Evolutionary conservation across 1,284 basidiomycete species (phyloP).

Genomic region (Taiwanofungus camphoratus): DNA sequence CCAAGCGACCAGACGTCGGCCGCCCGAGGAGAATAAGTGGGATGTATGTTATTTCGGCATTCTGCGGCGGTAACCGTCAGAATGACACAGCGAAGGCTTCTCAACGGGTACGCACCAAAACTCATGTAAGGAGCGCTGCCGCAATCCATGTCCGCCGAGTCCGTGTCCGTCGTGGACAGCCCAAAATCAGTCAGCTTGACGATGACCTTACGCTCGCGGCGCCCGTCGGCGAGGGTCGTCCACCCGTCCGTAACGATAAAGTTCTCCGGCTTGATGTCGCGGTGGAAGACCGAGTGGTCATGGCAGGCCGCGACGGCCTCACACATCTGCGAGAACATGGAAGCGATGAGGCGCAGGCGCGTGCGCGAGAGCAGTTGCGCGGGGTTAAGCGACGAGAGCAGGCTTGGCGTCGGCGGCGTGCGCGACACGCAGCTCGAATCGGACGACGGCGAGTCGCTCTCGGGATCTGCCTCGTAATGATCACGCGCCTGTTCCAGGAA

Average conservation of each 20-base stretch:
- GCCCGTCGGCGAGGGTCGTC: constrained; percentile 43
- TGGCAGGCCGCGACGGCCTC: constrained; percentile 97
- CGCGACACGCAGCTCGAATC: constrained; percentile 35
- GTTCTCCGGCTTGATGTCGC: constrained; percentile 98
- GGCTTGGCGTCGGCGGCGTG: constrained; percentile 90
- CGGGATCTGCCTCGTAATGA: constrained; percentile 60
- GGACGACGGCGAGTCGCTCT: constrained; percentile 31
- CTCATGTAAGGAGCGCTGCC: constrained; percentile 99
- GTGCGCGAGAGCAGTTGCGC: constrained; percentile 80
- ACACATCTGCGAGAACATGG: constrained; percentile 98
- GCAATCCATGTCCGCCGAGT: constrained; percentile 96
- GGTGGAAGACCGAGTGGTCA: constrained; percentile 86
- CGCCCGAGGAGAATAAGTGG: constrained; percentile 88
- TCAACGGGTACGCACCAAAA: constrained; percentile 57
- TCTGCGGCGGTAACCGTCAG: constrained; percentile 42
- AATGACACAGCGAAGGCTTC: background rate
- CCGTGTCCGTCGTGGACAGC: constrained; percentile 82
- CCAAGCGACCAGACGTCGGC: constrained; percentile 99
- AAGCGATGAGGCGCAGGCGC: constrained; percentile 86
- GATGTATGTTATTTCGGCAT: constrained; percentile 95
- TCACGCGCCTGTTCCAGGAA: constrained; percentile 94
- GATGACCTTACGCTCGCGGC: constrained; percentile 68
- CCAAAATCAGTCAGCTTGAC: constrained; percentile 99
- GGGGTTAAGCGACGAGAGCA: constrained; percentile 85
- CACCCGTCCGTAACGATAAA: constrained; percentile 88